These are phyloP conservation scores for Austroboletus rostrupii DNA, from an alignment of 1,284 basidiomycete species.

Conservation along the genomic window DNA sequence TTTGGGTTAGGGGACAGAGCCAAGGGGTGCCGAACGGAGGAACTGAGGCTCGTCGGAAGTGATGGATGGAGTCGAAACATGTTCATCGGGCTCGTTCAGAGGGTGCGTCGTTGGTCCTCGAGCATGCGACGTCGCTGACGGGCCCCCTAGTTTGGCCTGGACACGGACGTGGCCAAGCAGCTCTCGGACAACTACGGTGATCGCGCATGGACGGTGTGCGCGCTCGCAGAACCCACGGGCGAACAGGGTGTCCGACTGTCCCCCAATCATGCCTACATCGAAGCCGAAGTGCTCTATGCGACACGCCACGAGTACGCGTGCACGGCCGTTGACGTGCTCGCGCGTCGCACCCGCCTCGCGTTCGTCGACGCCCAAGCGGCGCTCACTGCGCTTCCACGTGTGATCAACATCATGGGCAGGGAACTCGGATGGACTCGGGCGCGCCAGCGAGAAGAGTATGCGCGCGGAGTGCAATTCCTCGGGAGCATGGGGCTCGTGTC, in stretches of 20 bases:
- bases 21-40: slow-evolving; percentile 76
- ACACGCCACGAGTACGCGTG: slow-evolving; percentile 88
- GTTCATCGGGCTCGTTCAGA: slow-evolving; percentile 95
- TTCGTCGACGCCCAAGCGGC: slow-evolving; percentile 93
- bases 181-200: slow-evolving; percentile 94
- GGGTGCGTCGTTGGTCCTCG: slow-evolving; percentile 41
- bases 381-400: slow-evolving; percentile 78
- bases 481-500: slow-evolving; percentile 72
- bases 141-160: slow-evolving; percentile 68
- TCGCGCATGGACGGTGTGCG: slow-evolving; percentile 92
- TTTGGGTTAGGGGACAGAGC: slow-evolving; percentile 63
- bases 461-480: slow-evolving; percentile 61
- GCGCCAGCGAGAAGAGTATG: slow-evolving; percentile 59
- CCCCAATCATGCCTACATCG: slow-evolving; percentile 48
- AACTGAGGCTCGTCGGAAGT: slow-evolving; percentile 84
- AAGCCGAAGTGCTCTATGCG: slow-evolving; percentile 92
- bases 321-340: slow-evolving; percentile 89
- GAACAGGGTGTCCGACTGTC: slow-evolving; percentile 9
- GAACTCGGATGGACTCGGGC: slow-evolving; percentile 76
- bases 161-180: slow-evolving; percentile 91
- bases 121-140: not conserved
- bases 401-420: slow-evolving; percentile 88
- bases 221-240: slow-evolving; percentile 77
- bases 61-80: slow-evolving; percentile 95
- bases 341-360: slow-evolving; percentile 84